phyloP scores from a whole-genome alignment of 805 yeast genomes.

The Metschnikowia arizonensis region DNA sequence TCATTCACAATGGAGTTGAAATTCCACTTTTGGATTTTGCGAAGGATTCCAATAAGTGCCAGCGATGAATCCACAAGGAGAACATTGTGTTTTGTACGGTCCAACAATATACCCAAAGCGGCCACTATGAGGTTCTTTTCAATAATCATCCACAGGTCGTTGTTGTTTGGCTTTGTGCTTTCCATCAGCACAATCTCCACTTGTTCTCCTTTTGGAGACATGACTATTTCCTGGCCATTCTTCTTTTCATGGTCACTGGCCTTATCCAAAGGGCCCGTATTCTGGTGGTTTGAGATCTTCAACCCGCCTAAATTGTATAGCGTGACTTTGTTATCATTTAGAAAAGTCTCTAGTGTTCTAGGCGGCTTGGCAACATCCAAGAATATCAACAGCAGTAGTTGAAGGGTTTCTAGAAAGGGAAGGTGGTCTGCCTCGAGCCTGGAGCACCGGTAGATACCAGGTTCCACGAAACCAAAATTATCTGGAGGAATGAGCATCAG shows the following conservation, averaged over 20 bases:
- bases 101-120: conserved; percentile 62
- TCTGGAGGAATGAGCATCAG: conserved; percentile 88
- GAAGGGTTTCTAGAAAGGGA: conserved; percentile 72
- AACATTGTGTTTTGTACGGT: conserved; percentile 61
- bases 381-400: conserved; percentile 62
- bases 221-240: conserved; percentile 6
- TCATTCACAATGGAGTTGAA: conserved; percentile 81
- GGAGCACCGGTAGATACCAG: conserved; percentile 77
- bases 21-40: conserved; percentile 87
- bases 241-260: conserved; percentile 6
- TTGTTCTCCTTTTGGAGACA: conserved; percentile 13
- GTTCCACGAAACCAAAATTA: conserved; percentile 86
- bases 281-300: conserved; percentile 37
- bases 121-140: conserved; percentile 60
- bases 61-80: conserved; percentile 77
- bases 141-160: conserved; percentile 73
- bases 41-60: conserved; percentile 71
- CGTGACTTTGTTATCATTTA: conserved; percentile 52
- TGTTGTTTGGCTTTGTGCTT: conserved; percentile 23
- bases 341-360: conserved; percentile 60
- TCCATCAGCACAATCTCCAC: conserved; percentile 26
- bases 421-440: conserved; percentile 70
- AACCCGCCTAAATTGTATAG: conserved; percentile 45
- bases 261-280: conserved; percentile 17
- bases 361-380: conserved; percentile 86